Percentiles rank a stretch among this genome's conserved stretches.
Conservation (phyloP, 1,284 basidiomycete species). For the Ustilago tritici region DNA sequence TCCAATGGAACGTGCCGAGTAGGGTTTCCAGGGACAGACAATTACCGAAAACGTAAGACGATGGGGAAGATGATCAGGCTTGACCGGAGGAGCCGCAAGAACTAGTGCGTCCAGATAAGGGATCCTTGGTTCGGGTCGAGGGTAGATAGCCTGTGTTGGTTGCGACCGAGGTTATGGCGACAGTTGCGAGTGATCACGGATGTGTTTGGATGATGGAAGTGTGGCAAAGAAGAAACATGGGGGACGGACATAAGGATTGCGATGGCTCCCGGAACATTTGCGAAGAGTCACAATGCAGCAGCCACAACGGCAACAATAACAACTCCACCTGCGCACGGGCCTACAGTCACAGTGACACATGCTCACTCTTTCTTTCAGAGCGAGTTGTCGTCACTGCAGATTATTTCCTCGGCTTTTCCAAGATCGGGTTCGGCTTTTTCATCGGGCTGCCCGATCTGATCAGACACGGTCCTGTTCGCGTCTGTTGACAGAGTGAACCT, state of each 20-base stretch:
- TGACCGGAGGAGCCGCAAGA: not conserved
- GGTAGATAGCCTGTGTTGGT: not conserved
- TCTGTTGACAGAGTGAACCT: too few relatives aligned
- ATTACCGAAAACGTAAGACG: not conserved
- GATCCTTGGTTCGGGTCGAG: not conserved
- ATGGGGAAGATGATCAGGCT: not conserved
- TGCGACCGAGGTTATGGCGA: conserved; percentile 1
- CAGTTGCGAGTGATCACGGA: conserved; percentile 9
- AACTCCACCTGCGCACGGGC: not conserved
- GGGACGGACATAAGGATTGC: not conserved
- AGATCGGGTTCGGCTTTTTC: not conserved
- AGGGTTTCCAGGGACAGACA: not conserved
- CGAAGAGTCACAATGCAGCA: conserved; percentile 9
- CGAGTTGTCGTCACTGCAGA: conserved; percentile 5
- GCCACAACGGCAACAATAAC: not conserved
- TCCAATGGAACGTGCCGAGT: not conserved
- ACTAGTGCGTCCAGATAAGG: not conserved
- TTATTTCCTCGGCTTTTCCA: not conserved
- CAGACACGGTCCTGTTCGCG: too few relatives aligned
- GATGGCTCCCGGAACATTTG: conserved; percentile 16
- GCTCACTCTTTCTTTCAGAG: conserved; percentile 4
- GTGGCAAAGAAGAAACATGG: conserved; percentile 4
- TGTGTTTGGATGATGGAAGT: conserved; percentile 2
- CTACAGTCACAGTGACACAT: not conserved
- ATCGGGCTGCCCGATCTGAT: conserved; percentile 1